phyloP scores from a whole-genome alignment of 345 rosid genomes.

The Lenwebbia sp. region DNA sequence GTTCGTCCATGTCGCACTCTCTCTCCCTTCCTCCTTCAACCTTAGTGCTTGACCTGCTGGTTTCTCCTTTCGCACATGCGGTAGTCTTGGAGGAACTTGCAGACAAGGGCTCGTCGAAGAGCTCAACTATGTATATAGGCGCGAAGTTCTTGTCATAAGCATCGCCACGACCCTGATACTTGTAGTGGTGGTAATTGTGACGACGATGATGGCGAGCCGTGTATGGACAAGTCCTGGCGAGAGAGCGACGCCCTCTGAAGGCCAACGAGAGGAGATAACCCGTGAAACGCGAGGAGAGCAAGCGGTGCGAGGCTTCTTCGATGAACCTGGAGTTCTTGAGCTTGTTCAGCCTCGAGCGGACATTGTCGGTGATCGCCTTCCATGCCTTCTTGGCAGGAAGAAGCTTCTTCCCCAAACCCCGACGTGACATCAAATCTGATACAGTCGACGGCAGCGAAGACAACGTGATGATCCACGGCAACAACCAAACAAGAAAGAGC shows the following conservation, averaged over 20 bases:
- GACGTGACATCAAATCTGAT: constrained; percentile 25
- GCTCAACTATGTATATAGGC: constrained; percentile 33
- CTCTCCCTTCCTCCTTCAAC: neutral
- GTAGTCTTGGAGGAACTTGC: neutral
- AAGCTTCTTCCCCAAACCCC: constrained; percentile 46
- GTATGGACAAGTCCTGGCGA: constrained; percentile 5
- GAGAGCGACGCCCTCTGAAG: constrained; percentile 24
- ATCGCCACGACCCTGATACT: constrained; percentile 10
- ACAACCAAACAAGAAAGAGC: neutral
- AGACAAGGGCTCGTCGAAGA: constrained; percentile 4
- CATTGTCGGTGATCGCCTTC: constrained; percentile 30
- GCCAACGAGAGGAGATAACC: constrained; percentile 25
- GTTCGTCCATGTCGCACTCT: constrained; percentile 45
- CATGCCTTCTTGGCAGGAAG: constrained; percentile 52
- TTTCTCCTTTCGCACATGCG: constrained; percentile 7
- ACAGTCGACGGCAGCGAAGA: neutral
- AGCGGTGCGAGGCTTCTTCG: constrained; percentile 23
- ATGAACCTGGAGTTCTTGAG: constrained; percentile 26
- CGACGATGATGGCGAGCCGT: neutral
- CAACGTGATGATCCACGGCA: neutral
- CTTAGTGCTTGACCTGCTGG: constrained; percentile 5
- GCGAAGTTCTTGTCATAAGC: constrained; percentile 10
- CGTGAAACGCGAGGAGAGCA: constrained; percentile 30
- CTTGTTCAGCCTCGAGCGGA: constrained; percentile 37
- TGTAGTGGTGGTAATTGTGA: constrained; percentile 1